Base-by-base conservation (phyloP, 2,329 filamentous ascomycete genomes). In the Plenodomus biglobosus region DNA sequence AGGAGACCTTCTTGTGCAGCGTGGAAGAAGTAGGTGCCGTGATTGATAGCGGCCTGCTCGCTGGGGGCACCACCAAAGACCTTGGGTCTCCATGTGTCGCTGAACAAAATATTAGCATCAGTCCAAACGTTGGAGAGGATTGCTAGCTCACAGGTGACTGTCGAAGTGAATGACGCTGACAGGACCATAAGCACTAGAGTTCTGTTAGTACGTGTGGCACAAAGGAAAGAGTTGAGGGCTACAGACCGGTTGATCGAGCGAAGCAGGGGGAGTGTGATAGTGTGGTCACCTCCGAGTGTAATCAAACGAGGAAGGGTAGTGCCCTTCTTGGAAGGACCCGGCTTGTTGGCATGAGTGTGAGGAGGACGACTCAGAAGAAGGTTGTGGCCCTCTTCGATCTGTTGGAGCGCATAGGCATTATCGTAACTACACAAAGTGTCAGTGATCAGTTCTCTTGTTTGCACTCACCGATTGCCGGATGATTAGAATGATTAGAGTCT, bases 1-100 rank as follows among this genome's bases (percentile, higher is more conserved):
- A 95, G 77, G 15, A 94, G 77, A 2, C 90, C 90, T 68, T 94
- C 88, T 73, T 85, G 82, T 1, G 86, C 75, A 0, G 89, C 90
- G 68, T 92, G 88, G 74, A 86, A 94, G 75, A 95, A 95, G 76
- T 94, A 94, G 1, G 89, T 94, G 36, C 90, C 90, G 74, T 94
- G 88, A 74, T 94, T 95, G 75, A 95, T 85, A 55, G 80, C 80
- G 17, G 90, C 89, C 34, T 85, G 82, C 52, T 91, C 81, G 21
- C 83, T 87, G 0, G 90, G 89, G 0, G 87, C 85, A 22, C 89
- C 90, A 44, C 90, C 90, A 61, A 95, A 95, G 20, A 94, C 90
- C 69, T 92, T 92, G 37, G 90, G 90, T 49, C 82, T 84, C 88
- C 88, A 89, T 63, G 80, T 79, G 55, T 80, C 80, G 3, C 62